Evolutionary conservation across 768 basidiomycete species (phyloP).

Genomic region (Termitomyces sp.): DNA sequence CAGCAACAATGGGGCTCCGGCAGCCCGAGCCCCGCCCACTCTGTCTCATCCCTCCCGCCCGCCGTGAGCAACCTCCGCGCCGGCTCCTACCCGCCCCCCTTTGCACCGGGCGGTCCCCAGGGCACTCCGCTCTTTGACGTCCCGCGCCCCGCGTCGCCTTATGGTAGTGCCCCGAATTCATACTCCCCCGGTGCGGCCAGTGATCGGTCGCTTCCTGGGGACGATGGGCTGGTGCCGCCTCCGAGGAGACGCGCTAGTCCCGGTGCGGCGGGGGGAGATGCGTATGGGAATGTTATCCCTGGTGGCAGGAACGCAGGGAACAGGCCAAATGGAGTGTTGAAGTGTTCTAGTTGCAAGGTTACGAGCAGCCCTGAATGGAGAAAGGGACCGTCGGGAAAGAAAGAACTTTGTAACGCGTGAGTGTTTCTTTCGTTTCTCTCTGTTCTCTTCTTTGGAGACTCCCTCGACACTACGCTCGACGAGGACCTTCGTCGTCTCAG

Average conservation of each 20-base stretch:
- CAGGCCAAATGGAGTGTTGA: conserved; percentile 68
- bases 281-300: conserved; percentile 28
- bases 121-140: conserved; percentile 5
- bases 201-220: conserved; percentile 10
- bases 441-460: too few relatives aligned
- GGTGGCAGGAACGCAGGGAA: conserved; percentile 54
- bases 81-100: conserved; percentile 31
- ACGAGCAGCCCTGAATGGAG: conserved; percentile 89
- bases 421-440: conserved; percentile 32
- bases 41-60: conserved; percentile 28
- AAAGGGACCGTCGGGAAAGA: conserved; percentile 87
- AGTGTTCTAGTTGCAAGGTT: conserved; percentile 79
- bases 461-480: too few relatives aligned
- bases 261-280: conserved; percentile 33
- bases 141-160: conserved; percentile 8
- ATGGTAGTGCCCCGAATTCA: not conserved
- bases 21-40: conserved; percentile 30
- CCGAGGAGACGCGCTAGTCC: conserved; percentile 59
- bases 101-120: conserved; percentile 32
- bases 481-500: not conserved
- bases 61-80: conserved; percentile 32
- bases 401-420: conserved; percentile 91
- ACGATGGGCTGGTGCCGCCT: conserved; percentile 52
- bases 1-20: conserved; percentile 28
- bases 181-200: conserved; percentile 2